Base-by-base conservation (phyloP, 495 filamentous ascomycete genomes). In the Hypoxylon lenormandii region DNA sequence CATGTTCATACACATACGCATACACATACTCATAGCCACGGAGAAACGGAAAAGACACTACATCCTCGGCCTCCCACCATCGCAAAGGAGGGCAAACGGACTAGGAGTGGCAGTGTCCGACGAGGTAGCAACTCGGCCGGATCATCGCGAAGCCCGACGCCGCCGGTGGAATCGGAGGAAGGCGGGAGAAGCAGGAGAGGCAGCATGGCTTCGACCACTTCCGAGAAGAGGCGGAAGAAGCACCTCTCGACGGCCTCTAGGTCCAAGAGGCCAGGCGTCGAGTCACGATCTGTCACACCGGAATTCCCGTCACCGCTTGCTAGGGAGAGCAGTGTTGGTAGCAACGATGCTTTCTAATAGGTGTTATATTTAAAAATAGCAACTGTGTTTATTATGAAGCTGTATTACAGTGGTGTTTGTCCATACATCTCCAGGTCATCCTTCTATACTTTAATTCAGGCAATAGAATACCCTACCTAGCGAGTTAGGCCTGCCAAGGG, bases 301-400 rank as follows among this genome's bases (percentile, higher is more conserved):
- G 84, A 86, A 51, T 76, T 77, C 4, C 78, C 79, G 5, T 85
- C 82, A 16, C 84, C 84, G 15, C 70, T 87, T 64, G 81, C 79
- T 16, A 79, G 76, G 53, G 79, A 83, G 54, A 84, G 80, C 64
- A 85, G 80, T 58, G 50, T 79, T 43, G 72, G 75, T 36, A 76
- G 68, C 54, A 69, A 28, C 19, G 60, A 65, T 26, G 59, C n/a
- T 46, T 36, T 46, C 2, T 64, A 7, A 37, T 60, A 13, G 30
- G 42, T 48, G 10, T 42, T 42, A 16, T 3, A 42, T 5, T 15
- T 18, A 37, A 42, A 6, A 13, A 0, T 21, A 55, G n/a, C 8
- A 15, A 54, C 43, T 53, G 2, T 37, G 16, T 45, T 5, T 46
- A 56, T 3, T 42, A 15, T 49, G 49, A 21, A 3, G 46, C 19